These are phyloP conservation scores for Hyaloscypha finlandica DNA, from an alignment of 495 filamentous ascomycete species.

Conservation along the genomic window DNA sequence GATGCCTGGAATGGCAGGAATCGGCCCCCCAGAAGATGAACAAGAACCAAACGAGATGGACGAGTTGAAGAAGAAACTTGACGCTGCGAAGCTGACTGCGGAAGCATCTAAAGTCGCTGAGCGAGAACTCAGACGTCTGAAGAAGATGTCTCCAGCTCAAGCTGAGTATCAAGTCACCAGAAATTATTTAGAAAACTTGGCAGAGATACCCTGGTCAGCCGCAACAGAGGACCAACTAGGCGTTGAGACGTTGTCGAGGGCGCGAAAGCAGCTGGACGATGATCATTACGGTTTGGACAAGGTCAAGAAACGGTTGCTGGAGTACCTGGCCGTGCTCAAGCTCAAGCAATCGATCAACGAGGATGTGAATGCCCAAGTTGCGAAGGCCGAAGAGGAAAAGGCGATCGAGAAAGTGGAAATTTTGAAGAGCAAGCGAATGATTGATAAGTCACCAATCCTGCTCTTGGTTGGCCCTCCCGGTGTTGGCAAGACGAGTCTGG, in stretches of 20 bases:
- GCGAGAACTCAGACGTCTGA: conserved; percentile 83
- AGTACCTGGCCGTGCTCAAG: conserved; percentile 93
- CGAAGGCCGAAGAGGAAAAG: conserved; percentile 60
- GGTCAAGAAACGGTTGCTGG: conserved; percentile 94
- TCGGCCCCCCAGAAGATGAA: conserved; percentile 57
- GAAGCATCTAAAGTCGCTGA: conserved; percentile 83
- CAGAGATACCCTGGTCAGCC: conserved; percentile 92
- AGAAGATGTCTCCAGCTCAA: conserved; percentile 92
- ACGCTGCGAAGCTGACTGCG: conserved; percentile 70
- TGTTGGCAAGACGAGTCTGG: conserved; percentile 94
- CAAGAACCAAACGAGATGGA: conserved; percentile 83
- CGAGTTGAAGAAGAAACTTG: conserved; percentile 83
- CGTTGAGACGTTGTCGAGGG: conserved; percentile 72
- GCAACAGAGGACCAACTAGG: conserved; percentile 86
- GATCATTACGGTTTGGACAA: conserved; percentile 97
- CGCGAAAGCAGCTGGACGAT: conserved; percentile 88
- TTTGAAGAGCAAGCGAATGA: conserved; percentile 71
- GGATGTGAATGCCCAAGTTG: conserved; percentile 75
- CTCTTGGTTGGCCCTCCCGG: conserved; percentile 94
- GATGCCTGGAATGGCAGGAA: conserved; percentile 41
- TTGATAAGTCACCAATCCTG: conserved; percentile 95
- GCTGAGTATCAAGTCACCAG: conserved; percentile 92
- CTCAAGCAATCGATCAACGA: conserved; percentile 88
- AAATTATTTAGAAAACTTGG: conserved; percentile 92
- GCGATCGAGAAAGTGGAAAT: conserved; percentile 60